These are phyloP conservation scores for Ganoderma lingzhi DNA, from an alignment of 1,284 basidiomycete species.

Conservation along the genomic window DNA sequence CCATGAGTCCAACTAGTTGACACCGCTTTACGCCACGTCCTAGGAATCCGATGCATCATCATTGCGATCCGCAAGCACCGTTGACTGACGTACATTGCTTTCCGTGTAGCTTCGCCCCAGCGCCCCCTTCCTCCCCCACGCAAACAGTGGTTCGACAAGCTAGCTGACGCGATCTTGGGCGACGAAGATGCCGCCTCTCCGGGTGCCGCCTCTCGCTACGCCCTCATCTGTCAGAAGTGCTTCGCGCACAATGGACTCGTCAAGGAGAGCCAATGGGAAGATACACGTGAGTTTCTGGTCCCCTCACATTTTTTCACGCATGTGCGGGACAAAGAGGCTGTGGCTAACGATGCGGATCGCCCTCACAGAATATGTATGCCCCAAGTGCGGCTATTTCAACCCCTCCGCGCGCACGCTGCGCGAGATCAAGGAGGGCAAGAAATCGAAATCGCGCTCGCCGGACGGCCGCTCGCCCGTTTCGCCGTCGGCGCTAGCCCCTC, in stretches of 20 bases:
- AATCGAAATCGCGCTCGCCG: constrained; percentile 31
- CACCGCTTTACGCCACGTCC: not conserved
- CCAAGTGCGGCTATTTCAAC: constrained; percentile 81
- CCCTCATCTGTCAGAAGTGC: constrained; percentile 94
- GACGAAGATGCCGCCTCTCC: constrained; percentile 72
- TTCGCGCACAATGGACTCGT: constrained; percentile 96
- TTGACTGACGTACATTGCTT: constrained; percentile 2
- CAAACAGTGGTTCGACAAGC: constrained; percentile 89
- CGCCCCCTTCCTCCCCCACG: constrained; percentile 63
- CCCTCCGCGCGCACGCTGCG: constrained; percentile 57
- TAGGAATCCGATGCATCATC: not conserved
- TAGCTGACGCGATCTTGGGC: constrained; percentile 88
- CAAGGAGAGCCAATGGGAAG: constrained; percentile 88
- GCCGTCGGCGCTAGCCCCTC: constrained; percentile 3
- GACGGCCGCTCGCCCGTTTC: constrained; percentile 17
- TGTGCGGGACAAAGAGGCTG: not conserved
- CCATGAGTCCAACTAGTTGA: not conserved
- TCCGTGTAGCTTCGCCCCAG: constrained; percentile 45
- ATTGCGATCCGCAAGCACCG: not conserved
- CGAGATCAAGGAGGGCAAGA: constrained; percentile 32
- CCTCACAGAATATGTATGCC: constrained; percentile 74
- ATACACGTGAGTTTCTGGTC: constrained; percentile 73
- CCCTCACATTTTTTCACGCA: not conserved
- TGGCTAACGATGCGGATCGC: not conserved
- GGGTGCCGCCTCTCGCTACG: constrained; percentile 75